phyloP scores from a whole-genome alignment of 2,329 filamentous ascomycete species.

The Penicillium sp. region DNA sequence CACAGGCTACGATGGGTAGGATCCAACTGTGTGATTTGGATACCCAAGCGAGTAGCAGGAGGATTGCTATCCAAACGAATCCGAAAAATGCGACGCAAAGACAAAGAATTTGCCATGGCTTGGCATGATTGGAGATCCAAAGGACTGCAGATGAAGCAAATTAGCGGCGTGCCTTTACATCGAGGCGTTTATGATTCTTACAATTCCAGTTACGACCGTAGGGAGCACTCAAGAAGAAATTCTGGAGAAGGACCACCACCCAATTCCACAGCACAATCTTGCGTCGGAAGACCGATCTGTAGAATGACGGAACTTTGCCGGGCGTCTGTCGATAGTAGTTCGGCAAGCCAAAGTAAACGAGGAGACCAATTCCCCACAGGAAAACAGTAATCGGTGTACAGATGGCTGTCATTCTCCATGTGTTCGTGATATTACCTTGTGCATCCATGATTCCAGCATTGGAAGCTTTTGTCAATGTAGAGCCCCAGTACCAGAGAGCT shows the following conservation, averaged over 20 bases:
- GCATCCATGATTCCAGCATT: conserved; percentile 46
- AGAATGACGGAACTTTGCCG: conserved; percentile 67
- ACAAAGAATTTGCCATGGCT: conserved; percentile 60
- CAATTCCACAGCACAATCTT: conserved; percentile 72
- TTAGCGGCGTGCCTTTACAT: background rate
- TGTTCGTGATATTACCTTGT: conserved; percentile 44
- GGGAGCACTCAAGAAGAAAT: conserved; percentile 68
- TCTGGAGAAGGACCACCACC: conserved; percentile 65
- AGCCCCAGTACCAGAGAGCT: conserved; percentile 69
- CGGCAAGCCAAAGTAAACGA: conserved; percentile 65
- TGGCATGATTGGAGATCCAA: conserved; percentile 61
- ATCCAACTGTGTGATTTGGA: conserved; percentile 67
- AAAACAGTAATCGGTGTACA: conserved; percentile 61
- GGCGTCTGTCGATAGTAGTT: conserved; percentile 68
- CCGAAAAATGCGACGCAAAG: conserved; percentile 56
- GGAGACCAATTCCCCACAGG: conserved; percentile 59
- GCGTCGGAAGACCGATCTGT: conserved; percentile 62
- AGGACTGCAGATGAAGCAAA: conserved; percentile 48
- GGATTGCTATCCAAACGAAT: conserved; percentile 57
- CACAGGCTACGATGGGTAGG: conserved; percentile 68
- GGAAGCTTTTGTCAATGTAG: conserved; percentile 54
- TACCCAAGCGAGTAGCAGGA: conserved; percentile 57
- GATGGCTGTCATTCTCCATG: conserved; percentile 56
- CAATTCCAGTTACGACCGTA: conserved; percentile 70
- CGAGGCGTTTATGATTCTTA: conserved; percentile 25